Percentiles rank a stretch among this genome's conserved stretches.
These are phyloP conservation scores for Coprinellus micaceus DNA, from an alignment of 768 basidiomycete species.

Conservation along the genomic window DNA sequence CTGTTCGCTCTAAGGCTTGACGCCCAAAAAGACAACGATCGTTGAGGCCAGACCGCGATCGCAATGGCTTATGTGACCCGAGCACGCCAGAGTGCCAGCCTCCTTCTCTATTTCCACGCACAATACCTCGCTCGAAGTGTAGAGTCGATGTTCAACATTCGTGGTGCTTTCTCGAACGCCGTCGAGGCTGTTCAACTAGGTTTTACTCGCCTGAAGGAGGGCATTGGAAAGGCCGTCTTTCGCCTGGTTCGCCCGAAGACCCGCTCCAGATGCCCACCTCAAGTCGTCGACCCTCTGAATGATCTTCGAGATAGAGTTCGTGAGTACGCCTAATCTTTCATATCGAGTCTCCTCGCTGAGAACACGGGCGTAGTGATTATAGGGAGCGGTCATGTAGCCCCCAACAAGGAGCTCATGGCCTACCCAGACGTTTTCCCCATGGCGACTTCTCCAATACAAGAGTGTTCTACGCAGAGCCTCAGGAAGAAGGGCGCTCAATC, in stretches of 20 bases:
- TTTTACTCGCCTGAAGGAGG: neutral
- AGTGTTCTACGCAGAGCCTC: neutral
- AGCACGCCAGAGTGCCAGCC: neutral
- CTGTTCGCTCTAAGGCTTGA: too few species aligned
- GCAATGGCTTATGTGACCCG: neutral
- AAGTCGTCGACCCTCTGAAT: neutral
- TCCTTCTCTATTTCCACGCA: neutral
- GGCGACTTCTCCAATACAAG: neutral
- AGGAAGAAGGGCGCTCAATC: slow-evolving; percentile 3
- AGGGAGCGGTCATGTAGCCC: neutral
- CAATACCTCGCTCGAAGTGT: neutral
- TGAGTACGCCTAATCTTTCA: neutral
- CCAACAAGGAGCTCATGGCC: neutral
- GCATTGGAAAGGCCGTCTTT: neutral
- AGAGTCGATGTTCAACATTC: neutral
- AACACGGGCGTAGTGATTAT: neutral
- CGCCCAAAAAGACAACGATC: too few species aligned
- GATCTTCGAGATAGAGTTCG: neutral
- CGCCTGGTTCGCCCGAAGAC: neutral
- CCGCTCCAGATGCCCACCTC: neutral
- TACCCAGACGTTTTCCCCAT: neutral
- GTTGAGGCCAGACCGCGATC: neutral
- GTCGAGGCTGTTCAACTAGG: neutral
- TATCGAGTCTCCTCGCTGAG: too few species aligned
- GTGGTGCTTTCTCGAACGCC: neutral